phyloP scores from a whole-genome alignment of 495 filamentous ascomycete genomes.

The Massariosphaeria phaeospora region DNA sequence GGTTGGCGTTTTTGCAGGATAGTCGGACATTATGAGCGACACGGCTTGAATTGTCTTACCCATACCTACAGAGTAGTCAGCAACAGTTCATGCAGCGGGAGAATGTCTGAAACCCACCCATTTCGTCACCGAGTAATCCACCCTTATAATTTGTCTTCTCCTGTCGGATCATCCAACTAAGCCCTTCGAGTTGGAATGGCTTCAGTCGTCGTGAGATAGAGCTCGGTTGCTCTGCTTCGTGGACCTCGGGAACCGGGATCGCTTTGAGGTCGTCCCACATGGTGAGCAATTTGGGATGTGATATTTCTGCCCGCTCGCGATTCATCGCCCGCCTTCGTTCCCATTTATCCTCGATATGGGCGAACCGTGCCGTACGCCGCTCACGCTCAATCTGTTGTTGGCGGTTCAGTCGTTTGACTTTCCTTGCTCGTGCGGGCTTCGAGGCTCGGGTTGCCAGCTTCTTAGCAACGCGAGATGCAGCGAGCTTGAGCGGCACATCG shows the following conservation, averaged over 20 bases:
- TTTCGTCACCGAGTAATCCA: slow-evolving; percentile 88
- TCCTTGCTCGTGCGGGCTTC: no score
- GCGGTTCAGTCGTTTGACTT: not conserved
- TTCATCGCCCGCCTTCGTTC: slow-evolving; percentile 45
- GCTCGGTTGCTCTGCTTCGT: slow-evolving; percentile 66
- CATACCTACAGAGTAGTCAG: slow-evolving; percentile 46
- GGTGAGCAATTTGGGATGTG: slow-evolving; percentile 70
- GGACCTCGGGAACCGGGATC: slow-evolving; percentile 59
- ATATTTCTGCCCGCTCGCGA: slow-evolving; percentile 60
- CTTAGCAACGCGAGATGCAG: not conserved
- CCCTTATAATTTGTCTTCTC: slow-evolving; percentile 81
- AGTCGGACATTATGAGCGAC: slow-evolving; percentile 95
- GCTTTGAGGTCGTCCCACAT: slow-evolving; percentile 79
- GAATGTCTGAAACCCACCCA: slow-evolving; percentile 50
- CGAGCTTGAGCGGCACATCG: slow-evolving; percentile 9
- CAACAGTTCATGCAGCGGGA: not conserved
- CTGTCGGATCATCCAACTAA: slow-evolving; percentile 89
- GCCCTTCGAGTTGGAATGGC: slow-evolving; percentile 85
- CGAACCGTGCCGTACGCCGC: slow-evolving; percentile 9
- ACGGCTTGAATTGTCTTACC: slow-evolving; percentile 98
- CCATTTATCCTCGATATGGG: slow-evolving; percentile 34
- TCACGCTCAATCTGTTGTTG: slow-evolving; percentile 1
- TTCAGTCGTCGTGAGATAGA: slow-evolving; percentile 78
- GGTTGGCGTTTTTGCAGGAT: slow-evolving; percentile 72
- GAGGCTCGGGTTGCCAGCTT: not conserved